Evolutionary conservation across 2,329 filamentous ascomycete genomes (phyloP), one percentile per base, ranked within the genome.

Genomic region (Venturia pyrina): DNA sequence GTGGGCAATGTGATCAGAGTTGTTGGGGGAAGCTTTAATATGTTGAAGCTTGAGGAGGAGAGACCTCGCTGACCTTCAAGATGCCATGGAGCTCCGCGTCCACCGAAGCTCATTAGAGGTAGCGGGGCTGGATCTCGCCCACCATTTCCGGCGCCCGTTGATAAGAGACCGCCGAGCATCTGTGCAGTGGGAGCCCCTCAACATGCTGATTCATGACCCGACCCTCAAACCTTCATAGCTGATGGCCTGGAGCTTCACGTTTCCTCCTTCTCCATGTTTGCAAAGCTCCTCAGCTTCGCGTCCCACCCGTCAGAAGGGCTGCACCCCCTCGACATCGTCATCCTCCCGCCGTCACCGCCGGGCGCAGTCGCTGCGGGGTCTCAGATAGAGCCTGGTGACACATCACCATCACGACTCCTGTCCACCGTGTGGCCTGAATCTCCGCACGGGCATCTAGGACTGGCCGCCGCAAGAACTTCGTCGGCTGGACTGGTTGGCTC

Each of bases 341-440:
- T 62, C 17, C 21, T 17, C 11, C 15, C 21, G 40, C 37, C 43
- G 37, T 46, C 60, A 62, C 40, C 43, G 60, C 60, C 32, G 53
- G 24, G 37, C 37, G 11, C n/a, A 24, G 59, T 24, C 41, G 24
- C 44, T 62, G 60, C 60, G 60, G 40, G 40, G 60, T 62, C 60
- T 44, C 60, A 62, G 43, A 46, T 46, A 43, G 8, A 62, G 60
- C 60, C 60, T 44, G 32, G 60, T 62, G 60, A 62, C 60, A 37
- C 53, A 59, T 59, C 53, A 59, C 53, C 53, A 59, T 59, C 53
- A 59, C 53, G 53, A 59, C 32, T 37, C 32, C 32, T 59, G 32
- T 57, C 50, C 13, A 28, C 28, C 28, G 28, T 28, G 50, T 13
- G 8, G 13, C 13, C 50, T 34, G 50, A 13, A 28, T 21, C 21